Evolutionary conservation across 2,329 filamentous ascomycete genomes (phyloP), one percentile per base, ranked within the genome.

Genomic region (Claviceps quebecensis): DNA sequence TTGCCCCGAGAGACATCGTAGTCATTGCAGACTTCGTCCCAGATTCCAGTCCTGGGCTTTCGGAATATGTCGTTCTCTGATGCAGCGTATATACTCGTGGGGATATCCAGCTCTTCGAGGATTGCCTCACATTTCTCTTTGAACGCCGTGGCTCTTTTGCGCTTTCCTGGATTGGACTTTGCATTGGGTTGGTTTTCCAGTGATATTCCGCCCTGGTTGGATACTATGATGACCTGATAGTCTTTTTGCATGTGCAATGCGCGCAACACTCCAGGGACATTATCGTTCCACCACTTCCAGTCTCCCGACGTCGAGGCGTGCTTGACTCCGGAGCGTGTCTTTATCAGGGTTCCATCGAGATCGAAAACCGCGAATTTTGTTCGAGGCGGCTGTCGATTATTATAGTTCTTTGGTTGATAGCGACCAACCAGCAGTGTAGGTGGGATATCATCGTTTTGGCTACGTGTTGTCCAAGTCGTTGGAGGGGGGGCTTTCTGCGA

Each of bases 261-360:
- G 56, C 76, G 78, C 17, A 98, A 65, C 49, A 71, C 78, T 0
- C 66, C 67, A 1, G 88, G 87, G 0, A 97, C 86, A 17, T 69
- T 74, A 14, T 68, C 59, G 64, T 94, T 72, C 88, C 89, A 97
- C 93, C 93, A 98, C 65, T 87, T 88, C 93, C 93, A 98, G 63
- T 97, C 91, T 4, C 73, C 72, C 0, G 82, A 78, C 56, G 81
- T 78, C 49, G 76, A 76, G 2, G 80, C 76, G 61, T 91, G 91
- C 48, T 78, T 84, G 67, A 87, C 93, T 7, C 89, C 89, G 0
- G 89, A 95, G 4, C 80, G 75, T 0, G 88, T 85, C 1, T 74
- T 73, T 55, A 98, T 88, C 37, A 98, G 69, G 0, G 93, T 98
- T 7, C 87, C 93, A 64, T 98, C 93, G 22, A 88, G 72, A 58